Base-by-base conservation (phyloP, 108 stramenopile species). In the Skeletonema grethae region DNA sequence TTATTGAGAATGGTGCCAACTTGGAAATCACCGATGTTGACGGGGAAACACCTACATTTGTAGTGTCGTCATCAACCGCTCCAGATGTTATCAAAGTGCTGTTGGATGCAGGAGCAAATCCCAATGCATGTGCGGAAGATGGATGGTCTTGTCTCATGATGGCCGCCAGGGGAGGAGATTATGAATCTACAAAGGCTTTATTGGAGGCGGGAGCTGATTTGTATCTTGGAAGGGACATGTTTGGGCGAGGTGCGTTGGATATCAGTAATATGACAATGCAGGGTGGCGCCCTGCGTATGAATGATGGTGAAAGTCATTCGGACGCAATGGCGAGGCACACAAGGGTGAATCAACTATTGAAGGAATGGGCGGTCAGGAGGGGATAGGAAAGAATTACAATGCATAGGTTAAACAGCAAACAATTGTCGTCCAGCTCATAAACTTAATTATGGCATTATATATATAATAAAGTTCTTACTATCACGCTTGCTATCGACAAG, bases 71-170 rank as follows among this genome's bases (percentile, higher is more conserved):
- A 16, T 28, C 50, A 16, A 12, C 50, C 4, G 45, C 24, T 64
- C 24, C 29, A 9, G 29, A 64, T 12, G 24, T 64, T 48, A 28
- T 64, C 28, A 48, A 56, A 24, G 50, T 56, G 15, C 24, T 64
- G 63, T 55, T 30, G 24, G 28, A 48, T 48, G 28, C 24, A 28
- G 63, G 63, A 9, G 63, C 63, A 0, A 64, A 64, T 38, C 28
- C 29, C 45, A 56, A 64, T 15, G 63, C 63, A 4, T 55, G 12
- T 48, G 63, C 63, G 4, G 63, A 38, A 30, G 63, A 64, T 56
- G 63, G 63, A 29, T 64, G 63, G 63, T 15, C 63, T 48, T 48
- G 35, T 55, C 29, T 64, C 28, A 64, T 64, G 63, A 64, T 64
- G 50, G 63, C 63, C 50, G 63, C 13, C 3, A 48, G 63, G 22